phyloP scores from a whole-genome alignment of 169 alveolate species.

The Eimeria sp. region DNA sequence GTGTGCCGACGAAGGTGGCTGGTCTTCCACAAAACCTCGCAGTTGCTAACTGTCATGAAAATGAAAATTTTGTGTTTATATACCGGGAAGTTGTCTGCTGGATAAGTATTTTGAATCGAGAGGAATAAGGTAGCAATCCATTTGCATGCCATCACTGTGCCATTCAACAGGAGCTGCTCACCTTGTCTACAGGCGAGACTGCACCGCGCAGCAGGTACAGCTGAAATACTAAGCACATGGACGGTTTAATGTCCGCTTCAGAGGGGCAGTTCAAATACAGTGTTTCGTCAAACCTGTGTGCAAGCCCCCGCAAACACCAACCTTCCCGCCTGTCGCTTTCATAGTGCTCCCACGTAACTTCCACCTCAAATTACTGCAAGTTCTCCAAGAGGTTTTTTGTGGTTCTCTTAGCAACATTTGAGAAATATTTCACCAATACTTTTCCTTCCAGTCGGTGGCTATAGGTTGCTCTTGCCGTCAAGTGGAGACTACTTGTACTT shows the following conservation, averaged over 20 bases:
- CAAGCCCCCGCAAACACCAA: background rate
- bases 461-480: background rate
- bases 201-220: constrained; percentile 84
- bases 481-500: background rate
- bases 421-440: background rate
- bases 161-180: background rate
- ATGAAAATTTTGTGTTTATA: background rate
- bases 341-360: background rate
- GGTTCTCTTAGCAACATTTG: background rate
- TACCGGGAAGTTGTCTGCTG: background rate
- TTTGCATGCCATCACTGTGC: background rate
- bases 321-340: background rate
- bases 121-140: background rate
- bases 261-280: constrained; percentile 87
- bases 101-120: background rate
- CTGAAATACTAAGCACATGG: constrained; percentile 88
- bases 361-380: background rate
- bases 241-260: constrained; percentile 85
- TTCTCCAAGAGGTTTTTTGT: background rate
- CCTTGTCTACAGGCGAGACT: constrained; percentile 87
- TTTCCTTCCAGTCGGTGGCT: background rate
- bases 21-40: background rate
- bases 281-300: constrained; percentile 83
- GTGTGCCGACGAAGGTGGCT: background rate
- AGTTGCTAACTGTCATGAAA: background rate